Percentiles rank a stretch among this genome's conserved stretches.
phyloP scores from a whole-genome alignment of 1,284 basidiomycete genomes.

The Rhodotorula sp. region DNA sequence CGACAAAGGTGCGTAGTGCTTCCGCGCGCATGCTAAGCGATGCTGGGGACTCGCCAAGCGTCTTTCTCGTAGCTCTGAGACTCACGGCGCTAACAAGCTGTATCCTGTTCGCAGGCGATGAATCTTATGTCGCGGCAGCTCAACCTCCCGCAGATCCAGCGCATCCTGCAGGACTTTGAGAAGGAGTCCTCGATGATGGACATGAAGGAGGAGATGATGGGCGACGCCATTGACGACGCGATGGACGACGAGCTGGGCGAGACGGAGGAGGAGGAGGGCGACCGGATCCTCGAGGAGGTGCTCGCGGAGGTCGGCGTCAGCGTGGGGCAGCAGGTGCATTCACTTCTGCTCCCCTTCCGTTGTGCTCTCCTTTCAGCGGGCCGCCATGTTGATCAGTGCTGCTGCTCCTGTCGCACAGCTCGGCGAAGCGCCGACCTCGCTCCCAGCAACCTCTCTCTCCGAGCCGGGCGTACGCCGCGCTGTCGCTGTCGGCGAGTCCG shows the following conservation, averaged over 20 bases:
- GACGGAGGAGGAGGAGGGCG: constrained; percentile 85
- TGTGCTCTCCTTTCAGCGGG: neutral
- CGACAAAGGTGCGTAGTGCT: constrained; percentile 68
- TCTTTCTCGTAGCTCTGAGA: no score
- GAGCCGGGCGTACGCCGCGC: constrained; percentile 68
- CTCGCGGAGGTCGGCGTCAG: constrained; percentile 95
- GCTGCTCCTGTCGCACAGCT: constrained; percentile 59
- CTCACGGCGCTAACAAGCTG: no score
- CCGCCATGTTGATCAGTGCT: no score
- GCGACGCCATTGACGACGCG: constrained; percentile 94
- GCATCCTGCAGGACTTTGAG: constrained; percentile 98
- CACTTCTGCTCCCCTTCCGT: constrained; percentile 3
- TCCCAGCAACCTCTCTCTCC: constrained; percentile 63
- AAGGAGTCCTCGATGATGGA: constrained; percentile 97
- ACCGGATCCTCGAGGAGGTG: constrained; percentile 94
- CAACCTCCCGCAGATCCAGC: constrained; percentile 91
- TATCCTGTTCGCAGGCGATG: constrained; percentile 88
- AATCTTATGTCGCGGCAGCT: constrained; percentile 94
- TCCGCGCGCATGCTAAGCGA: no score
- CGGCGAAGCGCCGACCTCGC: constrained; percentile 74
- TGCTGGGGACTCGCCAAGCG: no score
- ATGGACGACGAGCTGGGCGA: constrained; percentile 94
- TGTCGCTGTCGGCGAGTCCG: constrained; percentile 71
- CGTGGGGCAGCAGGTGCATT: constrained; percentile 80
- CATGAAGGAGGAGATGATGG: constrained; percentile 99